phyloP scores from a whole-genome alignment of 495 filamentous ascomycete genomes.

The Penicillium arizonense region DNA sequence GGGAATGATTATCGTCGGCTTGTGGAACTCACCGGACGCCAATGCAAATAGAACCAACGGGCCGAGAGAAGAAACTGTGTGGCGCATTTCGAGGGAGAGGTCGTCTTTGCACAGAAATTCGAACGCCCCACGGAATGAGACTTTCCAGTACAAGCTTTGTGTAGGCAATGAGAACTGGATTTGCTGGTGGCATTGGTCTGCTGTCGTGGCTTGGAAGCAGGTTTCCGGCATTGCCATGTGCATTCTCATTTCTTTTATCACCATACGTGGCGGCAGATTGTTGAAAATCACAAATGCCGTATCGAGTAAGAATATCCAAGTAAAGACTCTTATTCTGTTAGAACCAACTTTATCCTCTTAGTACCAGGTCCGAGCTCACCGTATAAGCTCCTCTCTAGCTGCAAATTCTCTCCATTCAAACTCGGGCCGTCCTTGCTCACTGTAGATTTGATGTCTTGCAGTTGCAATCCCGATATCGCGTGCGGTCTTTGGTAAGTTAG shows the following conservation, averaged over 20 bases:
- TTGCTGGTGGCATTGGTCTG: slow-evolving; percentile 16
- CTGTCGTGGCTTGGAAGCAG: slow-evolving; percentile 29
- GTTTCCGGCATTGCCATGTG: slow-evolving; percentile 26
- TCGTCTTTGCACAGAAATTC: slow-evolving; percentile 9
- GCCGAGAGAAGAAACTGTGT: slow-evolving; percentile 11
- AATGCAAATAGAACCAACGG: slow-evolving; percentile 21
- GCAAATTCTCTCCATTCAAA: slow-evolving; percentile 26
- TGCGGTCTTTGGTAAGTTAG: slow-evolving; percentile 11
- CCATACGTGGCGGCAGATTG: slow-evolving; percentile 30
- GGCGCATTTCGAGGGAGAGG: not conserved
- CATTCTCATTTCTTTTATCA: slow-evolving; percentile 31
- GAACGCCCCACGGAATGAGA: slow-evolving; percentile 16
- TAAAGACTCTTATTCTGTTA: slow-evolving; percentile 10
- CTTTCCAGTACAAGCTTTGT: slow-evolving; percentile 12
- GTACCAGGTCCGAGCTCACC: slow-evolving; percentile 2
- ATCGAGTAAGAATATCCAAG: slow-evolving; percentile 28
- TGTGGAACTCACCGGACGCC: slow-evolving; percentile 8
- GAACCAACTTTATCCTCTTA: not conserved
- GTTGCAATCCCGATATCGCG: slow-evolving; percentile 22
- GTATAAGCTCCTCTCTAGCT: slow-evolving; percentile 21
- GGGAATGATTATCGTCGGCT: not conserved
- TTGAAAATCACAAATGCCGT: slow-evolving; percentile 28
- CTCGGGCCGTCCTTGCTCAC: slow-evolving; percentile 9
- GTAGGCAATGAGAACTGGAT: slow-evolving; percentile 6
- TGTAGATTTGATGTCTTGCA: slow-evolving; percentile 16